Conservation (phyloP, 2,329 filamentous ascomycete species). For the Monosporascus sp. region DNA sequence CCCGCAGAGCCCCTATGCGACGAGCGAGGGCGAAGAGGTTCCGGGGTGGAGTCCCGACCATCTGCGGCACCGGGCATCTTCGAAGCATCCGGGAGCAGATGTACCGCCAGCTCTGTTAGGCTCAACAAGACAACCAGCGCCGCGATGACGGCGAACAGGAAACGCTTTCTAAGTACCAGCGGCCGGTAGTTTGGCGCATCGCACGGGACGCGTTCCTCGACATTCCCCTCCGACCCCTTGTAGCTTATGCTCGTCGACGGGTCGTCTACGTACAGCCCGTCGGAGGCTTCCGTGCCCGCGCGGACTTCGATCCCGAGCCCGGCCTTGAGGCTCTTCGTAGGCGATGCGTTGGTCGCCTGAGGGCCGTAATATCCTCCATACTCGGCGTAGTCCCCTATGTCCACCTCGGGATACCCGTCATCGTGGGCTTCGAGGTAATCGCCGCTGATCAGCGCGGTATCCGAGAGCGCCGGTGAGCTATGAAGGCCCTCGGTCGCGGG, state of each 20-base stretch:
- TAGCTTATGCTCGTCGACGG: conserved; percentile 12
- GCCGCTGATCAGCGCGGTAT: conserved; percentile 14
- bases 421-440: conserved; percentile 18
- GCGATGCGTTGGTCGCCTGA: conserved; percentile 9
- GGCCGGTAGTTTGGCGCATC: conserved; percentile 16
- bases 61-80: neutral
- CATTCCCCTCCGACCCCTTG: conserved; percentile 15
- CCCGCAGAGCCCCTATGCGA: neutral
- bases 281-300: conserved; percentile 5
- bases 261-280: conserved; percentile 13
- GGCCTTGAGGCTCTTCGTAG: conserved; percentile 11
- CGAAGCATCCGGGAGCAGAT: conserved; percentile 21
- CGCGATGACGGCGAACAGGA: conserved; percentile 12
- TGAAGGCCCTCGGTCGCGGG: conserved; percentile 2
- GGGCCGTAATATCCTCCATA: conserved; percentile 14
- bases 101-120: conserved; percentile 22
- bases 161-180: conserved; percentile 10
- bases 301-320: conserved; percentile 17
- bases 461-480: conserved; percentile 18
- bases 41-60: neutral
- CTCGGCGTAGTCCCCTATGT: conserved; percentile 15
- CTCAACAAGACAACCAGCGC: conserved; percentile 17
- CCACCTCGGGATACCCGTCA: conserved; percentile 15
- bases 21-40: neutral
- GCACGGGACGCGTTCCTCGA: conserved; percentile 8